Base-by-base conservation (phyloP, 768 basidiomycete genomes). In the Boletus rufocinnamomeus region DNA sequence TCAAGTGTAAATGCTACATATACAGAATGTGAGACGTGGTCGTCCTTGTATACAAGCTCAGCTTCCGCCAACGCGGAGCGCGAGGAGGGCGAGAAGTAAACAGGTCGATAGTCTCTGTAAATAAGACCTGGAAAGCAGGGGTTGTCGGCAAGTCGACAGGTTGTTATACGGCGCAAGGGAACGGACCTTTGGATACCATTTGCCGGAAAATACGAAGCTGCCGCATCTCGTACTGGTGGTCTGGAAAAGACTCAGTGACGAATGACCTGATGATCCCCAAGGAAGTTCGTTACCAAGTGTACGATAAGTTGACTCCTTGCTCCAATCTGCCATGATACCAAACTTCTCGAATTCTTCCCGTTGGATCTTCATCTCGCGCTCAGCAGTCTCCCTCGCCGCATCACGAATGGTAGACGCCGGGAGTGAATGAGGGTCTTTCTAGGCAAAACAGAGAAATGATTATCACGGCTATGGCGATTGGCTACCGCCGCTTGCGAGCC, bases 61-160 rank as follows among this genome's bases (percentile, higher is more conserved):
- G 95, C 93, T 75, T 99, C 96, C 0, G 96, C 96, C 16, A 99
- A 76, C 0, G 96, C 96, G 7, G 96, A 95, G 43, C 83, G 85
- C 2, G 95, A 97, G 0, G 95, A 96, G 3, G 96, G 96, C 0
- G 96, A 98, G 71, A 93, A 98, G 71, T 97, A 86, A 6, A 95
- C 93, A 0, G 96, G 96, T 30, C 94, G 86, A 65, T 92, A 87
- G 60, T 90, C 86, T 54, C 93, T 82, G 64, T 89, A 91, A 58
- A 98, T 90, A 23, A 94, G 80, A 44, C 88, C 93, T 89, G 6
- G 30, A 54, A 30, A 23, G 30, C 2, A 23, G 9, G n/a, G 25
- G 8, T 21, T 10, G 16, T 56, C 30, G 51, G 6, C 13, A 23
- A 28, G 52, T 16, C 17, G 37, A 52, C n/a, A 28, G 25, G 53